phyloP scores from a whole-genome alignment of 2,329 filamentous ascomycete genomes.

The Ophiocordyceps unilateralis region DNA sequence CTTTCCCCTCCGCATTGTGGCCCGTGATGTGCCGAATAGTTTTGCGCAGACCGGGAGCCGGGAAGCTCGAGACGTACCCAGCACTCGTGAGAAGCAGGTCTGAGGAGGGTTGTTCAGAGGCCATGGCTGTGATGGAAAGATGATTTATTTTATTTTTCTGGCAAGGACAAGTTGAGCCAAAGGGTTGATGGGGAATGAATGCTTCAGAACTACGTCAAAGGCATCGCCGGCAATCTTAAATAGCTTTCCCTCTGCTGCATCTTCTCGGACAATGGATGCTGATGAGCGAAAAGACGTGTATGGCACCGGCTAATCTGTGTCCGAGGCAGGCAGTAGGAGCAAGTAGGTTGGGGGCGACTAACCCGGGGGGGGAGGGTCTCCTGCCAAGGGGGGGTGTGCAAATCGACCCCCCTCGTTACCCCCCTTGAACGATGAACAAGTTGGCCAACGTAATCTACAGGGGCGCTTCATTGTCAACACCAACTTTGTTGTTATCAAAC shows the following conservation, averaged over 20 bases:
- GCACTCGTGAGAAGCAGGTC: not conserved
- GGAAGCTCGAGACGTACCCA: slow-evolving; percentile 1
- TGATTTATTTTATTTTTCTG: no score
- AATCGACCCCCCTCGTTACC: not conserved
- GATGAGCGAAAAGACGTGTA: not conserved
- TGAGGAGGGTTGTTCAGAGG: not conserved
- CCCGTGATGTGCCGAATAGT: slow-evolving; percentile 5
- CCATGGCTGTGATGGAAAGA: not conserved
- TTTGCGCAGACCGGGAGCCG: slow-evolving; percentile 4
- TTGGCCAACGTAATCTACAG: no score
- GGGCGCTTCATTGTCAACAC: no score
- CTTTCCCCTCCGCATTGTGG: slow-evolving; percentile 7
- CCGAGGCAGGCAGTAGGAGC: not conserved
- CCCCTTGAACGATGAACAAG: no score
- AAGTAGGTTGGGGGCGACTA: not conserved
- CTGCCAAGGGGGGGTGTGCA: not conserved
- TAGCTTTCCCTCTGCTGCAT: not conserved
- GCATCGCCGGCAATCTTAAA: not conserved
- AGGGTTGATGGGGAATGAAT: not conserved
- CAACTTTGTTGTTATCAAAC: no score
- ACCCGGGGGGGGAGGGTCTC: not conserved
- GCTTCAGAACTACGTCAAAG: not conserved
- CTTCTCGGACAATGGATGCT: no score
- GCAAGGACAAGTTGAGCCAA: no score
- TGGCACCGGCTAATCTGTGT: not conserved